Evolutionary conservation across 73 alveolate genomes (phyloP).

Genomic region (Paramecium primaurelia): DNA sequence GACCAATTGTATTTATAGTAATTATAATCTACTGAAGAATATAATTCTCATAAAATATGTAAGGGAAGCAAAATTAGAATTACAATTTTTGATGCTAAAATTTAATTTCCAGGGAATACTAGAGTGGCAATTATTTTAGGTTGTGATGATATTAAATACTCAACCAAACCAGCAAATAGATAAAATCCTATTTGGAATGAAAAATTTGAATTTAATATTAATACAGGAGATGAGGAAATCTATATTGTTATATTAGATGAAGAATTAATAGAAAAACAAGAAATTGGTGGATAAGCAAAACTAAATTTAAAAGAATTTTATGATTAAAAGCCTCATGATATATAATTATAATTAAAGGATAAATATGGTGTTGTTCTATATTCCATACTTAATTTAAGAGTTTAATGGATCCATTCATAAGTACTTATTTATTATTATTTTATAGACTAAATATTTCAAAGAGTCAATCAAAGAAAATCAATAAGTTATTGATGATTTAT

Average conservation of each 20-base stretch:
- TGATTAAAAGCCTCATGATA: slow-evolving; percentile 13
- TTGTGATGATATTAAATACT: not conserved
- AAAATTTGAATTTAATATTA: not conserved
- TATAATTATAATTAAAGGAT: not conserved
- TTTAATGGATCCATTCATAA: slow-evolving; percentile 22
- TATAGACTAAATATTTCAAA: slow-evolving; percentile 21
- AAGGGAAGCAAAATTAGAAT: not conserved
- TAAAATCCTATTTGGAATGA: slow-evolving; percentile 22
- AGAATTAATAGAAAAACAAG: not conserved
- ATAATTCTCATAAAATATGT: not conserved
- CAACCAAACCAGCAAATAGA: not conserved
- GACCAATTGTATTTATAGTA: not conserved
- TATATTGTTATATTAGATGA: slow-evolving; percentile 19
- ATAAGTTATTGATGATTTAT: not conserved
- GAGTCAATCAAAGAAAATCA: not conserved
- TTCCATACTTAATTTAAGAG: not conserved
- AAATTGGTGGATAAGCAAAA: slow-evolving; percentile 25
- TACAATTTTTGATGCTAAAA: not conserved
- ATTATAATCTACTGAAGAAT: not conserved
- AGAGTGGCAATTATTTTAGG: not conserved
- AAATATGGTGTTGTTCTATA: not conserved
- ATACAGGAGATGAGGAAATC: slow-evolving; percentile 18
- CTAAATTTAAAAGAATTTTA: not conserved
- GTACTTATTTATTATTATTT: not conserved
- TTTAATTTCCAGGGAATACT: not conserved